Conservation (phyloP, 2,329 filamentous ascomycete species). For the Stagonosporopsis chrysanthemi region DNA sequence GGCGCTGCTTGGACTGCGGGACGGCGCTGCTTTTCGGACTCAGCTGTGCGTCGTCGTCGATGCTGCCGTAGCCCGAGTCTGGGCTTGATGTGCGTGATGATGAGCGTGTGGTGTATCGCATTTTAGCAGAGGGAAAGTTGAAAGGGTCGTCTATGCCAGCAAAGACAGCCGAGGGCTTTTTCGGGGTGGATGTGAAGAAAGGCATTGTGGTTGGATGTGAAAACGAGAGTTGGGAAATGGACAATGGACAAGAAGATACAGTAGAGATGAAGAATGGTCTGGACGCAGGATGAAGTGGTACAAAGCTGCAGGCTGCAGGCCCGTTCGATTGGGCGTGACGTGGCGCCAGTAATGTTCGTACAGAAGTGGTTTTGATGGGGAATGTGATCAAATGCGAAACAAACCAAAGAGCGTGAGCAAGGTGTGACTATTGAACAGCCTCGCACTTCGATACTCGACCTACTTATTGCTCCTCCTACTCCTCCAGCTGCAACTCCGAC, state of each 20-base stretch:
- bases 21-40: not conserved
- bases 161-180: conserved; percentile 2
- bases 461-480: conserved; percentile 8
- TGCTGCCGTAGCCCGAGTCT: conserved; percentile 24
- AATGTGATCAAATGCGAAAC: not conserved
- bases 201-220: not conserved
- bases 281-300: not conserved
- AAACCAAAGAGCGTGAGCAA: not conserved
- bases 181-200: conserved; percentile 2
- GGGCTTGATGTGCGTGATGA: not conserved
- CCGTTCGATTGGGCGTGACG: conserved; percentile 6
- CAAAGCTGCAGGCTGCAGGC: not conserved
- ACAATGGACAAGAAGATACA: not conserved
- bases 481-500: conserved; percentile 8
- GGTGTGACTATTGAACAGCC: conserved; percentile 1
- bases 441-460: not conserved
- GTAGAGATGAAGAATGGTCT: not conserved
- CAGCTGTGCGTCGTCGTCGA: conserved; percentile 16
- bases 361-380: not conserved
- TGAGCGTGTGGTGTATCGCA: conserved; percentile 3
- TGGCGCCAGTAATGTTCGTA: conserved; percentile 1
- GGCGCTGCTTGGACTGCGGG: not conserved
- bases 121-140: conserved; percentile 11
- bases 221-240: not conserved
- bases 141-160: conserved; percentile 17